Conservation (phyloP, 345 rosid genomes). For the Eucalyptus erythrocorys region DNA sequence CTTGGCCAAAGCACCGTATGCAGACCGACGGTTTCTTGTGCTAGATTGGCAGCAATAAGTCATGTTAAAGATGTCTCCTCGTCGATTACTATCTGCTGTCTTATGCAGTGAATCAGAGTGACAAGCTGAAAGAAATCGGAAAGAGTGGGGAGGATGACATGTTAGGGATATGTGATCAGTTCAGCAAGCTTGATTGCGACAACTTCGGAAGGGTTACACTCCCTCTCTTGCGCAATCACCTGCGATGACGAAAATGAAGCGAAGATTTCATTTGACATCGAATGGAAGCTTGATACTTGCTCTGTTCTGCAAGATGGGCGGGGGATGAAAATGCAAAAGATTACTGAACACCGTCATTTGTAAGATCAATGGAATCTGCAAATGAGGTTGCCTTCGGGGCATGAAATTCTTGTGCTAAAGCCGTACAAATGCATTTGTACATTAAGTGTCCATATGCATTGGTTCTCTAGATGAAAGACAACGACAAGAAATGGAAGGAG, state of each 20-base stretch:
- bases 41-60: not conserved
- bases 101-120: constrained; percentile 51
- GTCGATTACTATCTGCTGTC: not conserved
- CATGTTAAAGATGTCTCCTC: not conserved
- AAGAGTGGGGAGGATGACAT: constrained; percentile 50
- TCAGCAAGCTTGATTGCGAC: constrained; percentile 46
- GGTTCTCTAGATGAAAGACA: not conserved
- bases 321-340: not conserved
- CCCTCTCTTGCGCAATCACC: constrained; percentile 22
- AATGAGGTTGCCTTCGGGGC: not conserved
- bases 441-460: not conserved
- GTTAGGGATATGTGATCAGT: constrained; percentile 33
- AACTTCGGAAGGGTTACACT: constrained; percentile 39
- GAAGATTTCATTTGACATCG: not conserved
- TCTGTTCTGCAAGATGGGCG: not conserved
- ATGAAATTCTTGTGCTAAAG: not conserved
- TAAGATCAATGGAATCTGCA: not conserved
- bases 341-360: not conserved
- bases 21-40: not conserved
- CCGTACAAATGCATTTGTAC: not conserved
- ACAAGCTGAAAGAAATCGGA: constrained; percentile 67
- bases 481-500: not conserved
- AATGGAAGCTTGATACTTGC: not conserved
- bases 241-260: not conserved
- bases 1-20: not conserved